Conservation (phyloP, 306 rosid genomes). For the Luffa acutangula region DNA sequence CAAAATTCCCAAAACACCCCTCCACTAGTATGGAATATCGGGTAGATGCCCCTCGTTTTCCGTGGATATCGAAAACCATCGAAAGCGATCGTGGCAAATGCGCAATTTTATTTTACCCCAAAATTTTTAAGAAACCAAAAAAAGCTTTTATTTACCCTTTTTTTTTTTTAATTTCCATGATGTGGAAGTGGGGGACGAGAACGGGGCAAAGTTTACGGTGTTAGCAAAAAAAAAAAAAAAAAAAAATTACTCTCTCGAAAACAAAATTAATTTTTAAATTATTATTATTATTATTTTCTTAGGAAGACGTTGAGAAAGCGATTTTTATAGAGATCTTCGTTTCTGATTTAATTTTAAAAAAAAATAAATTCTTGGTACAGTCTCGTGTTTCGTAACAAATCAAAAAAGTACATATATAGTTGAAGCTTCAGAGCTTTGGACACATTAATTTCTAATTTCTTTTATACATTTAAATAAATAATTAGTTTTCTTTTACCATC, state of each 20-base stretch:
- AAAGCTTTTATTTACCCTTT: neutral
- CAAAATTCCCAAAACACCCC: slow-evolving; percentile 10
- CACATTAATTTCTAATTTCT: neutral
- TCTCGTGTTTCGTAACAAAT: neutral
- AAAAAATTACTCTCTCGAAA: neutral
- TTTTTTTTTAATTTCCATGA: neutral
- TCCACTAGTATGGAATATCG: slow-evolving; percentile 3
- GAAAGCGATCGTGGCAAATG: slow-evolving; percentile 15
- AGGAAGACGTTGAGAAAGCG: neutral
- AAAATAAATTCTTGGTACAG: neutral
- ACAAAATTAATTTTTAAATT: neutral
- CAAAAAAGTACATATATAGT: neutral
- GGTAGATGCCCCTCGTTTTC: slow-evolving; percentile 18
- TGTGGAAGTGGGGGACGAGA: slow-evolving; percentile 1
- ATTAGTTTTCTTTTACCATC: neutral
- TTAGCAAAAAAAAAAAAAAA: neutral
- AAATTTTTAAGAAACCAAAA: neutral
- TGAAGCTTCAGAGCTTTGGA: neutral
- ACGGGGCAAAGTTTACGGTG: slow-evolving; percentile 6
- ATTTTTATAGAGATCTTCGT: slow-evolving; percentile 3
- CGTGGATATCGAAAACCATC: slow-evolving; percentile 20
- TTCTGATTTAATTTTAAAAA: neutral
- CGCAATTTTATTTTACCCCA: neutral
- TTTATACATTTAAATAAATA: neutral
- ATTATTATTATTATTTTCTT: too few relatives aligned